Percentiles rank a stretch among this genome's conserved stretches.
Evolutionary conservation across 306 rosid species (phyloP).

Genomic region (Sicyos edulis): DNA sequence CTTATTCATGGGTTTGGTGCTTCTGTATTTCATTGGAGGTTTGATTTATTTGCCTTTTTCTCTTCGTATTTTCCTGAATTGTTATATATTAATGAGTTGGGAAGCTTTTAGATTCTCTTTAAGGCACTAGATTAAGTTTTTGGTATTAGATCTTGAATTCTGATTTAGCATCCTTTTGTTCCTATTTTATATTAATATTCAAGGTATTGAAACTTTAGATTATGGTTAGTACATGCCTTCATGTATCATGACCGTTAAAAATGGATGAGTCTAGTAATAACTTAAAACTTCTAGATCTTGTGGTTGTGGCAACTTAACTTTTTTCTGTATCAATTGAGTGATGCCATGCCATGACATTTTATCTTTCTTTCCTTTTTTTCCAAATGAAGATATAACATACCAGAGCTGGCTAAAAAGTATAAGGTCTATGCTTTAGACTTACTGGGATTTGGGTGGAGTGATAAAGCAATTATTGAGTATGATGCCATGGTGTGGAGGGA

Average conservation of each 20-base stretch:
- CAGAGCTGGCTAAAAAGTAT: conserved; percentile 76
- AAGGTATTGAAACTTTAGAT: not conserved
- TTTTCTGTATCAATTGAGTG: not conserved
- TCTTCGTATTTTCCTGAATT: not conserved
- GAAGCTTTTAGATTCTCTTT: not conserved
- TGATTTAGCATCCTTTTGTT: not conserved
- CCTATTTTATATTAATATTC: not conserved
- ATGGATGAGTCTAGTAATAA: not conserved
- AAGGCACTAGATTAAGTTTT: not conserved
- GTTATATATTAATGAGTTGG: not conserved
- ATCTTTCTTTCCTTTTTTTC: not conserved
- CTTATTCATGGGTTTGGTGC: conserved; percentile 98
- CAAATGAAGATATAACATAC: conserved; percentile 68
- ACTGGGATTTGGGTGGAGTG: conserved; percentile 98
- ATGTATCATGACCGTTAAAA: not conserved
- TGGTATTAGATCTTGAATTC: no score
- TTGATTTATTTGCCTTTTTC: conserved; percentile 19
- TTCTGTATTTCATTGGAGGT: conserved; percentile 95
- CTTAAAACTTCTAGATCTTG: not conserved
- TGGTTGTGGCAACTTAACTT: not conserved
- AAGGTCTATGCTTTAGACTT: conserved; percentile 92
- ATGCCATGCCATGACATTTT: conserved; percentile 4
- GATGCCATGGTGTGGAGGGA: conserved; percentile 91
- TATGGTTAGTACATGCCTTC: not conserved
- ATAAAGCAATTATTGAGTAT: conserved; percentile 84